Base-by-base conservation (phyloP, 2,329 filamentous ascomycete genomes). In the Pezicula radicicola region DNA sequence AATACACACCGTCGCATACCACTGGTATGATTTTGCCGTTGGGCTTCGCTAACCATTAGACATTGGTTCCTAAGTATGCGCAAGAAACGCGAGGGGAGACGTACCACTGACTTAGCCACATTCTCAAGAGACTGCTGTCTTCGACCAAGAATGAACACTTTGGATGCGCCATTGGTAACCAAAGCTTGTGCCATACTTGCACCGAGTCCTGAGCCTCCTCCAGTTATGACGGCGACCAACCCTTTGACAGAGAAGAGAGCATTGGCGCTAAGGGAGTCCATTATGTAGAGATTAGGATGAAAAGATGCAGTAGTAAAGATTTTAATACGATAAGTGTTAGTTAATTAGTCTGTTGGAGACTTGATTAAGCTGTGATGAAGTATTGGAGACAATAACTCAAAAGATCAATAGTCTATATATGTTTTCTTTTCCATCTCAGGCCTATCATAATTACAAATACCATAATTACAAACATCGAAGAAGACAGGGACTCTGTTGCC, bases 61-160 rank as follows among this genome's bases (percentile, higher is more conserved):
- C 13, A 9, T 40, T 21, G n/a, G 12, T 4, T 40, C 10, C 37
- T 40, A 40, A 40, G 12, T 21, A 40, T 8, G 15, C n/a, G 8
- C 37, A 21, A 10, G 9, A 15, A 10, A 15, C 37, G 3, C 15
- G 8, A 40, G 8, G 19, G 9, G 9, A 21, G 16, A 40, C 37
- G 2, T 16, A 40, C 37, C 6, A 4, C 37, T 40, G 68, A 63
- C 2, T 66, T 57, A 6, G 74, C 74, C 15, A 79, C 76, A 15
- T 68, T 62, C 48, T 79, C 62, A 0, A 83, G 69, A 3, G 73
- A 68, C 2, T 74, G 68, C 16, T 71, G 63, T 5, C 80, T 75
- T 27, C 79, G 72, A 1, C 78, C 79, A 27, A 75, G 70, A 44
- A 83, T 81, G 66, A 81, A 84, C 10, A 83, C 75, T 48, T 74